A percentile compares a stretch with the other conserved stretches of the same genome.
These are phyloP conservation scores for Gleditsia sinensis DNA, from an alignment of 306 rosid species.

Conservation along the genomic window DNA sequence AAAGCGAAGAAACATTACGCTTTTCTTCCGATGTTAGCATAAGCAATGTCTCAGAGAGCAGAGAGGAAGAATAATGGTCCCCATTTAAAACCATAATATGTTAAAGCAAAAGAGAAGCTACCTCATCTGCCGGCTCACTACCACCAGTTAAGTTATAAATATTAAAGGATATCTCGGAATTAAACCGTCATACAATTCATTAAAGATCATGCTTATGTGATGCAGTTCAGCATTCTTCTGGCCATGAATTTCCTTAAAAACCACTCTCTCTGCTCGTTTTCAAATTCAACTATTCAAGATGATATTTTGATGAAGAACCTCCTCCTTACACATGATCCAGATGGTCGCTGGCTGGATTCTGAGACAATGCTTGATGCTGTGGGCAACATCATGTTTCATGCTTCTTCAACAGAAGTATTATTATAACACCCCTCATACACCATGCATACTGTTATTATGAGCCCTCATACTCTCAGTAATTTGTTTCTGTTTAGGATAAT, in stretches of 20 bases:
- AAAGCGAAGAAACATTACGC: slow-evolving; percentile 3
- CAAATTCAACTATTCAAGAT: slow-evolving; percentile 34
- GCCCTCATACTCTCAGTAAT: neutral
- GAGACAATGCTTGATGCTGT: slow-evolving; percentile 51
- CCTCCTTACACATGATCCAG: slow-evolving; percentile 67
- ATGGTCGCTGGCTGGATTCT: slow-evolving; percentile 67
- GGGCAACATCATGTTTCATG: slow-evolving; percentile 58
- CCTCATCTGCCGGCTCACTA: slow-evolving; percentile 2
- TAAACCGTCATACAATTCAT: neutral
- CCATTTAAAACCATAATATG: neutral
- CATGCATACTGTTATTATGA: neutral
- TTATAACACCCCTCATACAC: neutral
- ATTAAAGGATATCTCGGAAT: neutral
- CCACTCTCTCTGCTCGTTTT: slow-evolving; percentile 26
- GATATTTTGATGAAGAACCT: slow-evolving; percentile 52
- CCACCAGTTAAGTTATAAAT: slow-evolving; percentile 9
- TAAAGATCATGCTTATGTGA: neutral
- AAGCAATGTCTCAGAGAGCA: neutral
- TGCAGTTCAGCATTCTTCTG: slow-evolving; percentile 23
- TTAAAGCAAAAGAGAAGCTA: slow-evolving; percentile 29
- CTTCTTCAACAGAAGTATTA: slow-evolving; percentile 36
- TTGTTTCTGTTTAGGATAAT: neutral
- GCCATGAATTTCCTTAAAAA: slow-evolving; percentile 43
- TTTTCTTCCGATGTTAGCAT: neutral
- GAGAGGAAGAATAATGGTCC: neutral